phyloP scores from a whole-genome alignment of 345 rosid genomes.

The Excoecaria cochinchinensis region DNA sequence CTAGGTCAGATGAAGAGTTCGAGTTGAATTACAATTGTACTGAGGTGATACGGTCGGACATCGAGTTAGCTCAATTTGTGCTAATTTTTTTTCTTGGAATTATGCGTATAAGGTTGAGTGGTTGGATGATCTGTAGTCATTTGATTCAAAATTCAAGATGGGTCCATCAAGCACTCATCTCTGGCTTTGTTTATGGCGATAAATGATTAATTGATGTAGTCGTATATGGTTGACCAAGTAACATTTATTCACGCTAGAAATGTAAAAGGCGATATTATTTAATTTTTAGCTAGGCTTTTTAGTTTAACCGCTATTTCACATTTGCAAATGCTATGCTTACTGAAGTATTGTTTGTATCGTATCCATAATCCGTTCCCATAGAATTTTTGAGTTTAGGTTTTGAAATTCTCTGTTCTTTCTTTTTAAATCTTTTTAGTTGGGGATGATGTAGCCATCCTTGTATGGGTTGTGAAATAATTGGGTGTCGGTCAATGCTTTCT shows the following conservation, averaged over 20 bases:
- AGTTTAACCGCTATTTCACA: background rate
- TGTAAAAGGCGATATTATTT: background rate
- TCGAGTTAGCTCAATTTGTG: conserved; percentile 13
- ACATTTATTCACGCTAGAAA: background rate
- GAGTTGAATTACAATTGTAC: conserved; percentile 5
- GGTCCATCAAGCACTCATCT: conserved; percentile 24
- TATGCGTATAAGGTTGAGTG: background rate
- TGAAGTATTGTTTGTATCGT: background rate
- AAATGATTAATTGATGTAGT: conserved; percentile 1
- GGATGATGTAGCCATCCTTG: background rate
- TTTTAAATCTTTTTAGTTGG: background rate
- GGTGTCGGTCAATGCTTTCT: background rate
- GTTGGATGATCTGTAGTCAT: conserved; percentile 2
- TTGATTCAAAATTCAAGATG: conserved; percentile 34
- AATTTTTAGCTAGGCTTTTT: background rate
- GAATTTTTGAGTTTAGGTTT: background rate
- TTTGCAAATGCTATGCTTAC: background rate
- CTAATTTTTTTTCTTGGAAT: conserved; percentile 12
- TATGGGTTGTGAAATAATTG: background rate
- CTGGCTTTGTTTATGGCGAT: conserved; percentile 24
- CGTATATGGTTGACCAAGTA: conserved; percentile 20
- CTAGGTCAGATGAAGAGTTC: conserved; percentile 3
- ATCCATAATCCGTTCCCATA: too few species aligned
- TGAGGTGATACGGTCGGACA: conserved; percentile 27
- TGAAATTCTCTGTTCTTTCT: background rate